These are phyloP conservation scores for Themeda triandra DNA, from an alignment of 176 grass and related monocot species.

Conservation along the genomic window DNA sequence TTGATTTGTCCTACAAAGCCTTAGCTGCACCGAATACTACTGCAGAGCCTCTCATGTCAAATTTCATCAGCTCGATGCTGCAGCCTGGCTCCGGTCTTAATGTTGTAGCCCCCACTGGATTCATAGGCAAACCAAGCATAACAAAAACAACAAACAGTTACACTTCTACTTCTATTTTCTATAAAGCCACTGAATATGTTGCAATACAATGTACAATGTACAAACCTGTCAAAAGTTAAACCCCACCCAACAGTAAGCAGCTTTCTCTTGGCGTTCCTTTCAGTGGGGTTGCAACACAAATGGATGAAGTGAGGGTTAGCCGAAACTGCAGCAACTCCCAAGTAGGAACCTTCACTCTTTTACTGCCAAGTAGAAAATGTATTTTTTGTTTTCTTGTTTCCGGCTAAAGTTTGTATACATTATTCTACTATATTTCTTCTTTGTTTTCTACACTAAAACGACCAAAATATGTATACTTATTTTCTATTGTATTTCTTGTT, in stretches of 20 bases:
- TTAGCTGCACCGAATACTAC: slow-evolving; percentile 90
- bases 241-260: slow-evolving; percentile 88
- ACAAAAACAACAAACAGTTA: background rate
- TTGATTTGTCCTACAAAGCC: slow-evolving; percentile 86
- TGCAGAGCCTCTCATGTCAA: slow-evolving; percentile 95
- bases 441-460: no score
- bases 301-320: slow-evolving; percentile 90
- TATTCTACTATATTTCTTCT: no score
- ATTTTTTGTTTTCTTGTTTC: no score
- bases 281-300: slow-evolving; percentile 80
- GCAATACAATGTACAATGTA: background rate
- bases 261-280: slow-evolving; percentile 78
- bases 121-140: slow-evolving; percentile 14
- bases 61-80: slow-evolving; percentile 95
- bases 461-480: no score
- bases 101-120: slow-evolving; percentile 98
- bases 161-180: background rate
- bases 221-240: slow-evolving; percentile 94
- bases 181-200: background rate
- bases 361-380: slow-evolving; percentile 50
- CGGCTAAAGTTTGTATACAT: no score
- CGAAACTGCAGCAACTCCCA: slow-evolving; percentile 85
- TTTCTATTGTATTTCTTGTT: no score
- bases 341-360: slow-evolving; percentile 88
- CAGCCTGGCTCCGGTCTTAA: slow-evolving; percentile 90